A percentile compares a stretch with the other conserved stretches of the same genome.
phyloP scores from a whole-genome alignment of 768 basidiomycete species.

The Rhodotorula sphaerocarpa region DNA sequence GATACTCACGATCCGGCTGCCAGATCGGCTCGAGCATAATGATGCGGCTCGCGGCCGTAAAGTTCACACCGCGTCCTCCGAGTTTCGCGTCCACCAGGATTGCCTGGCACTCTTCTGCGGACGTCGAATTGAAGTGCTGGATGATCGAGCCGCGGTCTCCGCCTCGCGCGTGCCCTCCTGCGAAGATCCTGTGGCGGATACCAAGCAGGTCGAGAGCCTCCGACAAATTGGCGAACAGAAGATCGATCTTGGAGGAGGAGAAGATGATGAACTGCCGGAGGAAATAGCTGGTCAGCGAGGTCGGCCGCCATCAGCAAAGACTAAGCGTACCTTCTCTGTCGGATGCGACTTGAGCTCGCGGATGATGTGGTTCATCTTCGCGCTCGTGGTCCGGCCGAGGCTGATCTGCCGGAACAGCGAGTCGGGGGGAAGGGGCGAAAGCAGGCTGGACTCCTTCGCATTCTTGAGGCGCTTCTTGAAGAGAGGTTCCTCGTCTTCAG shows the following conservation, averaged over 20 bases:
- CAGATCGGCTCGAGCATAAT: conserved; percentile 30
- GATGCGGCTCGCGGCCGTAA: conserved; percentile 20
- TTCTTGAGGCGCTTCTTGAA: conserved; percentile 17
- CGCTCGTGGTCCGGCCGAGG: conserved; percentile 14
- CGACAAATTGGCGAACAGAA: conserved; percentile 27
- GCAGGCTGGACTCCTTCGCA: conserved; percentile 1
- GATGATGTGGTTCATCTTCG: conserved; percentile 31
- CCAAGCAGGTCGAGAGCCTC: conserved; percentile 32
- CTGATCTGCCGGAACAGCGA: conserved; percentile 8
- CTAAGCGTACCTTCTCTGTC: conserved; percentile 17
- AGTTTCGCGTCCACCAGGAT: conserved; percentile 29
- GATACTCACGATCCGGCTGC: conserved; percentile 15
- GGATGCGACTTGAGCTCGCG: conserved; percentile 9
- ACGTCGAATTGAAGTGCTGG: conserved; percentile 13
- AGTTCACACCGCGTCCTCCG: conserved; percentile 28
- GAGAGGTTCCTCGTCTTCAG: conserved; percentile 1
- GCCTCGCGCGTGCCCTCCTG: conserved; percentile 1
- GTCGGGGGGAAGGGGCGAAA: conserved; percentile 16
- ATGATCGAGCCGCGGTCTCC: conserved; percentile 18
- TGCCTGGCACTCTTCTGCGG: conserved; percentile 15
- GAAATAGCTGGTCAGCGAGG: not conserved
- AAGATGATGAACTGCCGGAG: conserved; percentile 36
- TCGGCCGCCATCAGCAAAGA: no score
- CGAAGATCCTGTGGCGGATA: conserved; percentile 27
- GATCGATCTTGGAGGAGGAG: conserved; percentile 11